Conservation (phyloP, 2,329 filamentous ascomycete species). For the Septoria petroselini region DNA sequence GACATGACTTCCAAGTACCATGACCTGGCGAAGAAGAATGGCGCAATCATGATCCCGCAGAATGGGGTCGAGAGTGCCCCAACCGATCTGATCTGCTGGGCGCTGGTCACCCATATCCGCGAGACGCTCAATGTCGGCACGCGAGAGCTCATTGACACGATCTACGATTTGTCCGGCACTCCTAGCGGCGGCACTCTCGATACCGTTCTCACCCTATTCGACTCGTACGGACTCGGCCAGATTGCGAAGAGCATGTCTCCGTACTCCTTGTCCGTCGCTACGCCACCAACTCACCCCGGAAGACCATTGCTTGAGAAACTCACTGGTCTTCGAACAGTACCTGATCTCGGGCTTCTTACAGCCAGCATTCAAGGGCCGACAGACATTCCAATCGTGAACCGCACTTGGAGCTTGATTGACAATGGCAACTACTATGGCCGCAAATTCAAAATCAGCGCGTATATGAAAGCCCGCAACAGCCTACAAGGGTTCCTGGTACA, state of each 20-base stretch:
- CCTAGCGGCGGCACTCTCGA: slow-evolving; percentile 60
- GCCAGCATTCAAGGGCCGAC: slow-evolving; percentile 52
- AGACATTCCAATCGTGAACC: slow-evolving; percentile 58
- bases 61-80: slow-evolving; percentile 61
- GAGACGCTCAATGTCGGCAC: slow-evolving; percentile 52
- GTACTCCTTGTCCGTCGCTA: slow-evolving; percentile 51
- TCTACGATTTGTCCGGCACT: slow-evolving; percentile 54
- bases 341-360: slow-evolving; percentile 58
- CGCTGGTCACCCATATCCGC: slow-evolving; percentile 54
- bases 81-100: slow-evolving; percentile 54
- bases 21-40: slow-evolving; percentile 56
- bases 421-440: slow-evolving; percentile 55
- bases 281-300: slow-evolving; percentile 35
- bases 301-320: slow-evolving; percentile 41
- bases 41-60: slow-evolving; percentile 61
- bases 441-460: slow-evolving; percentile 58
- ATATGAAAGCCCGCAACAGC: slow-evolving; percentile 51
- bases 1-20: slow-evolving; percentile 62
- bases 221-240: slow-evolving; percentile 47
- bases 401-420: slow-evolving; percentile 56
- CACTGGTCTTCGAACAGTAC: slow-evolving; percentile 53
- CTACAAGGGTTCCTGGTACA: slow-evolving; percentile 52
- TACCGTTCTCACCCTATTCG: slow-evolving; percentile 60
- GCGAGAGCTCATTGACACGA: slow-evolving; percentile 50
- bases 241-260: slow-evolving; percentile 49